Evolutionary conservation across 495 filamentous ascomycete species (phyloP).

Genomic region (Talaromyces ruber): DNA sequence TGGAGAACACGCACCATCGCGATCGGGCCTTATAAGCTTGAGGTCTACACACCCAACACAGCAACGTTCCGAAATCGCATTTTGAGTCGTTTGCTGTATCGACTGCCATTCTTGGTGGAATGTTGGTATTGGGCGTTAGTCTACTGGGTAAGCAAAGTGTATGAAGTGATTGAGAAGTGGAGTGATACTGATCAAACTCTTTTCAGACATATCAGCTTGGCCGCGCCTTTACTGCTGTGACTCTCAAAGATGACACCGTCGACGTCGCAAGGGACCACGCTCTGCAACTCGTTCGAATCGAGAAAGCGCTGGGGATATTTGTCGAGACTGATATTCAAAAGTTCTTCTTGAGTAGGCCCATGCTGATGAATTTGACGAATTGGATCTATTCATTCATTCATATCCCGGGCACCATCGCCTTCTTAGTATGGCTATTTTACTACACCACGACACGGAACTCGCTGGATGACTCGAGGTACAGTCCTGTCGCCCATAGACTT

Average conservation of each 20-base stretch:
- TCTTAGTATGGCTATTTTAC: slow-evolving; percentile 59
- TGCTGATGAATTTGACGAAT: slow-evolving; percentile 47
- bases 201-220: slow-evolving; percentile 52
- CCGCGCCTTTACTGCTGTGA: slow-evolving; percentile 53
- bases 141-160: slow-evolving; percentile 41
- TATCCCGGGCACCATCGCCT: slow-evolving; percentile 69
- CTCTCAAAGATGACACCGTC: slow-evolving; percentile 48
- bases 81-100: slow-evolving; percentile 51
- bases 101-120: slow-evolving; percentile 69
- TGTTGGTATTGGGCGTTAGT: slow-evolving; percentile 74
- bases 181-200: not conserved
- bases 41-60: slow-evolving; percentile 48
- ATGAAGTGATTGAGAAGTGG: not conserved
- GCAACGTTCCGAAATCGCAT: slow-evolving; percentile 41
- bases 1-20: slow-evolving; percentile 37
- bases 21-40: slow-evolving; percentile 19
- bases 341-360: slow-evolving; percentile 39
- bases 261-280: slow-evolving; percentile 50
- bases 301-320: slow-evolving; percentile 46
- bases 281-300: slow-evolving; percentile 44
- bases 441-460: slow-evolving; percentile 47
- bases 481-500: slow-evolving; percentile 23
- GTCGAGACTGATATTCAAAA: slow-evolving; percentile 47
- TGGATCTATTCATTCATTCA: slow-evolving; percentile 73
- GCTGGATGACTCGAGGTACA: slow-evolving; percentile 25